Conservation (phyloP, 257 asterid species). For the Ajuga chamaepitys region DNA sequence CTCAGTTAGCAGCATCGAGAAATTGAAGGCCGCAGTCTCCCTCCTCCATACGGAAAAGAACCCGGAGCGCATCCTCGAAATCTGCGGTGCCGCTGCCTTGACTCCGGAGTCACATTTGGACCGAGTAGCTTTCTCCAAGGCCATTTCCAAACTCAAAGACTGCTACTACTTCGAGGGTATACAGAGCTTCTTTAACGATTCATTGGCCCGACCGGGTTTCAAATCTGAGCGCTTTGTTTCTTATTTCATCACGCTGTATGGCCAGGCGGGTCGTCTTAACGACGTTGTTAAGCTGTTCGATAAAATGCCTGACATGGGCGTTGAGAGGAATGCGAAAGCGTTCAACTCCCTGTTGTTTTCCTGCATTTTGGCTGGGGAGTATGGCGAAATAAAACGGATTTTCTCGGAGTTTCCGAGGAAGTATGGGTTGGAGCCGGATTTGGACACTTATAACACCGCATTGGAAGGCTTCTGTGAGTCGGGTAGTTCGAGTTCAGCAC, state of each 20-base stretch:
- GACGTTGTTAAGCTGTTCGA: slow-evolving; percentile 67
- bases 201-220: slow-evolving; percentile 43
- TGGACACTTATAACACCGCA: slow-evolving; percentile 60
- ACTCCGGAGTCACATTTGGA: slow-evolving; percentile 65
- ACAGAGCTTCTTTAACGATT: slow-evolving; percentile 46
- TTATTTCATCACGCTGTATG: slow-evolving; percentile 63
- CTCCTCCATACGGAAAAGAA: slow-evolving; percentile 71
- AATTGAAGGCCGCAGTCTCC: slow-evolving; percentile 70
- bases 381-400: slow-evolving; percentile 68
- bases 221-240: slow-evolving; percentile 42
- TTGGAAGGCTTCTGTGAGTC: slow-evolving; percentile 78
- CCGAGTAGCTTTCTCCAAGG: slow-evolving; percentile 56
- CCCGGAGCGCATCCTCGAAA: slow-evolving; percentile 75
- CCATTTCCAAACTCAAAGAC: slow-evolving; percentile 48
- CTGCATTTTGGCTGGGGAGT: slow-evolving; percentile 52
- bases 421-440: slow-evolving; percentile 47
- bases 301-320: slow-evolving; percentile 48
- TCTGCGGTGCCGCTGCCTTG: slow-evolving; percentile 81
- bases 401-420: slow-evolving; percentile 59
- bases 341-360: slow-evolving; percentile 59
- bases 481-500: slow-evolving; percentile 49
- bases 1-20: slow-evolving; percentile 54
- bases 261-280: slow-evolving; percentile 57
- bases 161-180: slow-evolving; percentile 52
- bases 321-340: slow-evolving; percentile 37